Percentiles rank a stretch among this genome's conserved stretches.
Evolutionary conservation across 2,329 filamentous ascomycete genomes (phyloP).

Genomic region (Coniochaeta ligniaria): DNA sequence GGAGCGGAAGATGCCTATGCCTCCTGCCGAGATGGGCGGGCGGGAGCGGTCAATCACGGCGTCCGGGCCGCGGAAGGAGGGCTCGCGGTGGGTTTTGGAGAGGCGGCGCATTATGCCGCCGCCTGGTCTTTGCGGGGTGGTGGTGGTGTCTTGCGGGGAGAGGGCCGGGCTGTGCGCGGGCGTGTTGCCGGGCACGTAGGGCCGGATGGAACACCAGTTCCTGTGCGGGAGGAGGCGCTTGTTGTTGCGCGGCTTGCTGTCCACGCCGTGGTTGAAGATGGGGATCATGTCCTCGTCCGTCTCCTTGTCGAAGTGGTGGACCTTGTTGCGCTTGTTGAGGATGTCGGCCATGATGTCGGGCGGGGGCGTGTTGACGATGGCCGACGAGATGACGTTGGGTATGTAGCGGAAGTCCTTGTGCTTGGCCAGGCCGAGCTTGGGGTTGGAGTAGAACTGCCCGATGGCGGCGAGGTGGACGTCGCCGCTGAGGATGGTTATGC

Average conservation of each 20-base stretch:
- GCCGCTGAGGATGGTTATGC: constrained; percentile 85
- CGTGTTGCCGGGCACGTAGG: constrained; percentile 72
- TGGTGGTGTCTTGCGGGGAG: constrained; percentile 35
- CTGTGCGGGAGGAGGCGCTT: constrained; percentile 79
- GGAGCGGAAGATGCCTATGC: constrained; percentile 13
- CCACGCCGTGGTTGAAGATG: constrained; percentile 82
- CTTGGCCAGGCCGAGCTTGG: constrained; percentile 71
- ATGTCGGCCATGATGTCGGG: constrained; percentile 84
- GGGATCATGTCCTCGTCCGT: constrained; percentile 97
- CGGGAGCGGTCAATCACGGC: constrained; percentile 12
- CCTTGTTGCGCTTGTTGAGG: constrained; percentile 86
- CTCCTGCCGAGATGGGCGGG: constrained; percentile 14
- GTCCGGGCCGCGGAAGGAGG: constrained; percentile 14
- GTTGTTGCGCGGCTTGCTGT: constrained; percentile 86
- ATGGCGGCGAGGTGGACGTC: constrained; percentile 91
- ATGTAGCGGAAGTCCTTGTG: constrained; percentile 94
- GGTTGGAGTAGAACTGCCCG: constrained; percentile 91
- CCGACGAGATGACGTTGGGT: constrained; percentile 89
- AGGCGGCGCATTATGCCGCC: constrained; percentile 21
- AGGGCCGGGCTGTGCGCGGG: constrained; percentile 61
- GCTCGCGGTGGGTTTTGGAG: constrained; percentile 12
- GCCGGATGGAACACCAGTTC: constrained; percentile 91
- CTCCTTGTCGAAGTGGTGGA: constrained; percentile 63
- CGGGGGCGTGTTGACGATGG: constrained; percentile 87
- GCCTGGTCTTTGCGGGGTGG: constrained; percentile 29